A percentile compares a stretch with the other conserved stretches of the same genome.
Evolutionary conservation across 768 basidiomycete genomes (phyloP).

Genomic region (Suillus variegatus): DNA sequence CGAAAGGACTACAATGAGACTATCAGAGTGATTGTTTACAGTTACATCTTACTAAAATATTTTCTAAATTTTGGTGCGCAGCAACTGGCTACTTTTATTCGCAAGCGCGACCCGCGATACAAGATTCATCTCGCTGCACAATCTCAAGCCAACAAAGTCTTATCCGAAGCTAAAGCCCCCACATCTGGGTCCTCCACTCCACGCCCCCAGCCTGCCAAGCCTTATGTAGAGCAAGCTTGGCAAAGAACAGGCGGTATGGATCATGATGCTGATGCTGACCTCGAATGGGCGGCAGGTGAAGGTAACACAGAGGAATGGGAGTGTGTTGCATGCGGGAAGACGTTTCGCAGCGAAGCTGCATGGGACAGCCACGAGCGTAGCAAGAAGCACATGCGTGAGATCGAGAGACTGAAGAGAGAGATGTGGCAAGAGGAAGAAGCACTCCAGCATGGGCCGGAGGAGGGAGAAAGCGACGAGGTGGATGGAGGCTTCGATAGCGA

Average conservation of each 20-base stretch:
- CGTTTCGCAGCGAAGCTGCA: constrained; percentile 87
- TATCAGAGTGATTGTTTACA: constrained; percentile 55
- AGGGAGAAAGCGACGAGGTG: constrained; percentile 24
- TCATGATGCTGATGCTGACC: constrained; percentile 49
- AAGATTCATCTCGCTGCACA: constrained; percentile 58
- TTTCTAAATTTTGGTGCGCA: constrained; percentile 26
- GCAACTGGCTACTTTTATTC: constrained; percentile 74
- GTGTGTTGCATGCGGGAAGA: constrained; percentile 92
- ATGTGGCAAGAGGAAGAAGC: constrained; percentile 78
- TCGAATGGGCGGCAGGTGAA: constrained; percentile 76
- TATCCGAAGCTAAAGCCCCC: constrained; percentile 17
- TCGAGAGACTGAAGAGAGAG: constrained; percentile 72
- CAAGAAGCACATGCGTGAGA: constrained; percentile 88
- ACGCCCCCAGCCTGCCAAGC: constrained; percentile 23
- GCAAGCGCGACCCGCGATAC: constrained; percentile 90
- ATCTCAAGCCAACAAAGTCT: constrained; percentile 37
- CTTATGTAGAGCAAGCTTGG: constrained; percentile 89
- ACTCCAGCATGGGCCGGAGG: constrained; percentile 51
- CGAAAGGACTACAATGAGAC: constrained; percentile 92
- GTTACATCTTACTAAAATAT: neutral
- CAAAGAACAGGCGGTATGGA: constrained; percentile 54
- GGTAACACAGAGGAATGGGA: constrained; percentile 84
- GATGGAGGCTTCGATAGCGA: constrained; percentile 8
- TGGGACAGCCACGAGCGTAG: constrained; percentile 98
- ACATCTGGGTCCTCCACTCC: constrained; percentile 31